Evolutionary conservation across 495 filamentous ascomycete species (phyloP).

Genomic region (Rhypophila decipiens): DNA sequence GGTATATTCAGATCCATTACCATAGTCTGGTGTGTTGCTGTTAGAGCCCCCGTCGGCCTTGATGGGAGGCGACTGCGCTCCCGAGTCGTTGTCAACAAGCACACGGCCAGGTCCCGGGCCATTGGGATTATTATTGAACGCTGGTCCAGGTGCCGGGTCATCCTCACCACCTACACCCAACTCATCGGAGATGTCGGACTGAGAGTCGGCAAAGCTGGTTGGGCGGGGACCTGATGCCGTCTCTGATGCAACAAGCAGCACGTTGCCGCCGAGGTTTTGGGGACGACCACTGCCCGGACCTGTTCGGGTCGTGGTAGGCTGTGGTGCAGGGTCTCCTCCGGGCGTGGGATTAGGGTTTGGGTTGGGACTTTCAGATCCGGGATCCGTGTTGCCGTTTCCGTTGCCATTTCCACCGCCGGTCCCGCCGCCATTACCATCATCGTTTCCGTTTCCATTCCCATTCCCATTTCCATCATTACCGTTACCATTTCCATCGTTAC

Average conservation of each 20-base stretch:
- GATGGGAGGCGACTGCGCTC: too few relatives aligned
- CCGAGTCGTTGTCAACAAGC: too few relatives aligned
- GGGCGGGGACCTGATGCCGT: background rate
- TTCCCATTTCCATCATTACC: background rate
- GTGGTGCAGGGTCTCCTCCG: background rate
- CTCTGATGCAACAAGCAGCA: background rate
- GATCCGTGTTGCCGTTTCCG: background rate
- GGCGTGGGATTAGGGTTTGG: background rate
- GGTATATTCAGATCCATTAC: background rate
- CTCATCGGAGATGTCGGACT: background rate
- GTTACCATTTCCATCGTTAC: background rate
- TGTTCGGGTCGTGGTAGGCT: background rate
- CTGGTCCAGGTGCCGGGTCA: background rate
- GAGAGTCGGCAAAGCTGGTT: background rate
- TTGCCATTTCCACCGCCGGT: background rate
- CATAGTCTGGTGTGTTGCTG: background rate
- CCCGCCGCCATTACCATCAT: background rate
- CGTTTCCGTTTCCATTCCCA: background rate
- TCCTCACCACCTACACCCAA: background rate
- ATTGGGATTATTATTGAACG: too few relatives aligned
- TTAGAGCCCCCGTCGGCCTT: background rate
- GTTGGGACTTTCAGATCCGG: background rate
- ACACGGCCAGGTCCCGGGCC: too few relatives aligned
- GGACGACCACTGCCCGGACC: background rate
- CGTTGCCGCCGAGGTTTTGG: background rate